These are phyloP conservation scores for Pseudopithomyces maydicus DNA, from an alignment of 2,329 filamentous ascomycete genomes.

Conservation along the genomic window DNA sequence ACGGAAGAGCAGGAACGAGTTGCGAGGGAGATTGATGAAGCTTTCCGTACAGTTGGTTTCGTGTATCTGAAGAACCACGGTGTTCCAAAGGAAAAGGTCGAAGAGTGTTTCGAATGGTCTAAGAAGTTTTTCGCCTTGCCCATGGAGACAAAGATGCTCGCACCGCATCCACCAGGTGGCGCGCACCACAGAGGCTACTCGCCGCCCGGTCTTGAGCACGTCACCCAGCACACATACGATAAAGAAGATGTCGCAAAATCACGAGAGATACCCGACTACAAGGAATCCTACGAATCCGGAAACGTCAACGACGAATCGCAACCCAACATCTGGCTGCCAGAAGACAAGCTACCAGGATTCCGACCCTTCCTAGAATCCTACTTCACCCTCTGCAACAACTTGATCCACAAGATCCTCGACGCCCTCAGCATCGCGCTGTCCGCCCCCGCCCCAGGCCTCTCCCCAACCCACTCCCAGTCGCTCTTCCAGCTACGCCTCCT, in stretches of 20 bases:
- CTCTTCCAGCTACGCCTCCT: constrained; percentile 44
- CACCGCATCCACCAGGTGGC: constrained; percentile 47
- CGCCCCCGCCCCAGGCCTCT: constrained; percentile 21
- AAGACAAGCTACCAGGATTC: constrained; percentile 47
- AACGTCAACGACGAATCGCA: constrained; percentile 33
- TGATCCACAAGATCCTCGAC: constrained; percentile 33
- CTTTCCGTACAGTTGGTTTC: constrained; percentile 47
- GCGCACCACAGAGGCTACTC: constrained; percentile 49
- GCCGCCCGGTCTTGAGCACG: constrained; percentile 44
- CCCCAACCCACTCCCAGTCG: constrained; percentile 27
- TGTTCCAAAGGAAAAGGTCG: constrained; percentile 33
- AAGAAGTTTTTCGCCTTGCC: constrained; percentile 47
- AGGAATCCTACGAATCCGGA: constrained; percentile 42
- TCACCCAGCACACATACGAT: constrained; percentile 35
- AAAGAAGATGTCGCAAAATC: constrained; percentile 20
- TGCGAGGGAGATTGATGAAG: constrained; percentile 44
- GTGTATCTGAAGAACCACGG: constrained; percentile 50
- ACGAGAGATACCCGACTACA: constrained; percentile 35
- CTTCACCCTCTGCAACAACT: constrained; percentile 24
- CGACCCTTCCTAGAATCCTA: constrained; percentile 31
- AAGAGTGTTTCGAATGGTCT: constrained; percentile 35
- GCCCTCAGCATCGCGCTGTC: constrained; percentile 32
- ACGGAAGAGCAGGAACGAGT: constrained; percentile 20
- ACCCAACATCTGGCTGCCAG: constrained; percentile 50
- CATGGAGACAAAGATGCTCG: constrained; percentile 40